Evolutionary conservation across 2,329 filamentous ascomycete species (phyloP).

Genomic region (Trichoderma aggressivum): DNA sequence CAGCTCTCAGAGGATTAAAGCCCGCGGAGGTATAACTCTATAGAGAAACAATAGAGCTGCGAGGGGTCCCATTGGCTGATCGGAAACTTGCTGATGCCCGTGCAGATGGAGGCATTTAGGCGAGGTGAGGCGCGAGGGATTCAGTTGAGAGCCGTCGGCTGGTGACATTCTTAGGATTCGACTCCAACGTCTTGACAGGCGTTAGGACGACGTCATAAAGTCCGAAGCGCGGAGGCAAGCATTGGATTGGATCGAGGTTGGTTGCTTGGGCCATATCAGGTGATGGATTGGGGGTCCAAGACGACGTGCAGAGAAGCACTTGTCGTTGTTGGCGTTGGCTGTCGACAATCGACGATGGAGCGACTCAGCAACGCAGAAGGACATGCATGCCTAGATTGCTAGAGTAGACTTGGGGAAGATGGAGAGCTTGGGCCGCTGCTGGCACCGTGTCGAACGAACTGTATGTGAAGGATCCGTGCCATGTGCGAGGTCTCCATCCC

Average conservation of each 20-base stretch:
- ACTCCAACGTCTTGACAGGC: background rate
- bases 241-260: background rate
- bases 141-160: background rate
- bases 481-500: conserved; percentile 10
- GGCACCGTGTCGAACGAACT: background rate
- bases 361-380: background rate
- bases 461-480: conserved; percentile 2
- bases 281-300: background rate
- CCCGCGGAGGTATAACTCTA: conserved; percentile 15
- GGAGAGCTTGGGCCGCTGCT: background rate
- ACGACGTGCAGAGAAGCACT: background rate
- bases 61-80: background rate
- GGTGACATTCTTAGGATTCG: background rate
- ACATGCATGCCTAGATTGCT: no score
- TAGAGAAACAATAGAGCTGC: conserved; percentile 10
- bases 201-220: background rate
- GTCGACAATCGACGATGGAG: background rate
- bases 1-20: background rate
- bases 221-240: background rate
- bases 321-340: background rate
- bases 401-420: background rate
- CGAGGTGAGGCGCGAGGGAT: conserved; percentile 4
- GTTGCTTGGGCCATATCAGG: background rate
- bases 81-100: background rate
- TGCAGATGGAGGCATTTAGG: background rate